Evolutionary conservation across 2,329 filamentous ascomycete species (phyloP), one percentile per base, ranked within the genome.

Genomic region (Periconia macrospinosa): DNA sequence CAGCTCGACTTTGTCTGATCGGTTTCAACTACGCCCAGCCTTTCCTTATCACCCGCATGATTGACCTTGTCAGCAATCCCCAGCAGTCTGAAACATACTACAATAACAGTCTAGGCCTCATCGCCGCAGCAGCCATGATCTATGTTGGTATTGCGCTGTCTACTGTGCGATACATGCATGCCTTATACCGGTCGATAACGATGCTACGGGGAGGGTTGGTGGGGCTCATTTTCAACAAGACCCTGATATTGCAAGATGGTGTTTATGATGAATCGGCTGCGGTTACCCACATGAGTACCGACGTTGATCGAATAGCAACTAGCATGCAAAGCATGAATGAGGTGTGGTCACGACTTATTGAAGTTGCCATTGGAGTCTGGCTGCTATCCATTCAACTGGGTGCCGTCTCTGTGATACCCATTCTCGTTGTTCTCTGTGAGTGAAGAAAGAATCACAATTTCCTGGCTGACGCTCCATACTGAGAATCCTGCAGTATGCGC

Each of bases 391-490:
- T 41, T 20, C 71, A 79, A 45, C 59, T 83, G 1, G 79, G 80
- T 0, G 61, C 68, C 0, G 77, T 78, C 0, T 82, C 78, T 41
- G 60, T 76, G 0, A 75, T 76, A 0, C 79, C 81, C 0, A 67
- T 83, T 10, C 68, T 73, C 0, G 63, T 79, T 3, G 75, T 79
- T 0, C 30, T 50, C 42, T 20, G 48, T 50, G 19, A 50, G 60
- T 58, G 37, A 30, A 49, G 18, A 20, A 49, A 49, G 37, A 27
- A 44, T 44, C 42, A 27, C 42, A 44, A 9, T 44, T 44, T 18
- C 40, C 40, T 49, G 40, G 40, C 37, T 43, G 40, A 49, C 40
- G 37, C 40, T 43, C 41, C 18, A 45, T 45, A 45, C 30, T 45
- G 48, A 45, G 11, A 45, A 50, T 45, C 48, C 41, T 45, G 41